These are phyloP conservation scores for Candida insectalens DNA, from an alignment of 805 yeast genomes.

Conservation along the genomic window DNA sequence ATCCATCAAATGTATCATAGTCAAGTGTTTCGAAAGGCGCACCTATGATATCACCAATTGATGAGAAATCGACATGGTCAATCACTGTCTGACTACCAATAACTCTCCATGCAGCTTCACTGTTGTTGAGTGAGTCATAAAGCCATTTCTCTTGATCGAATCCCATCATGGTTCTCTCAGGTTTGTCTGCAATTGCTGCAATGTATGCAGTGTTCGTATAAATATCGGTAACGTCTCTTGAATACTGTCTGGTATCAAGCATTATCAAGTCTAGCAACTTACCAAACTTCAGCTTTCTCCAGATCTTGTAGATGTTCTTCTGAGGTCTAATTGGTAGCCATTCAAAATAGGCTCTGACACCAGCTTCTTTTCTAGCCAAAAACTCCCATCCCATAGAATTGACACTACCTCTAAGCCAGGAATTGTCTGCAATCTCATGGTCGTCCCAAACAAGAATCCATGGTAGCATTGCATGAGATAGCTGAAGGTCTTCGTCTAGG, in stretches of 20 bases:
- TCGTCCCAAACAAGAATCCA: constrained; percentile 21
- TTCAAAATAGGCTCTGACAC: constrained; percentile 16
- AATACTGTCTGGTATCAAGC: constrained; percentile 17
- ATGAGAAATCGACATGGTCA: constrained; percentile 8
- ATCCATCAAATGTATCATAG: constrained; percentile 20
- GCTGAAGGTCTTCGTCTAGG: constrained; percentile 13
- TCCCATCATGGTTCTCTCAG: constrained; percentile 18
- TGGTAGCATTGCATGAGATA: constrained; percentile 14
- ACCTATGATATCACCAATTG: constrained; percentile 13
- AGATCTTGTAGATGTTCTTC: constrained; percentile 10
- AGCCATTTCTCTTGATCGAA: constrained; percentile 20
- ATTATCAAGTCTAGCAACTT: constrained; percentile 11
- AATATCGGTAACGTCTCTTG: constrained; percentile 17
- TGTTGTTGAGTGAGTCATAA: constrained; percentile 8
- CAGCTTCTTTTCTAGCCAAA: constrained; percentile 9
- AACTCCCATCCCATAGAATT: constrained; percentile 14
- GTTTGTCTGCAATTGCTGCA: constrained; percentile 8
- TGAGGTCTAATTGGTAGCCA: constrained; percentile 17
- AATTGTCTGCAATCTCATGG: constrained; percentile 19
- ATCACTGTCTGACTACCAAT: constrained; percentile 11
- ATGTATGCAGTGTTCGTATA: constrained; percentile 13
- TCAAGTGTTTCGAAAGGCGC: constrained; percentile 11
- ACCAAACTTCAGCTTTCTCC: constrained; percentile 16
- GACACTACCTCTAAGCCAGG: constrained; percentile 17
- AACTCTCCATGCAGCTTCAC: constrained; percentile 10